Conservation (phyloP, 2,329 filamentous ascomycete genomes). For the Pseudocercospora crystallina region DNA sequence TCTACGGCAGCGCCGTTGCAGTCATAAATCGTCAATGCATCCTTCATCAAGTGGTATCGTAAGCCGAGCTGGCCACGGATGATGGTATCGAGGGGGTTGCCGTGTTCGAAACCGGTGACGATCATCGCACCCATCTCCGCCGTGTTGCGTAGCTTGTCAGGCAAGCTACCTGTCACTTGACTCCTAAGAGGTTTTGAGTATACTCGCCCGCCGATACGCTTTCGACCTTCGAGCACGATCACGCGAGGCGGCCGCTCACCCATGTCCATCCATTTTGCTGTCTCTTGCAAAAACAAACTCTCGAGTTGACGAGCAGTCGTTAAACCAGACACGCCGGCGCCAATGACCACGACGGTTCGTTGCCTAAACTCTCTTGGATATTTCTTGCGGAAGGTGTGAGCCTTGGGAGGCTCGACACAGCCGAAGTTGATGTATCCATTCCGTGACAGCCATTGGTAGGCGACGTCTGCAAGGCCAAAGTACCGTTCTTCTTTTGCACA, state of each 20-base stretch:
- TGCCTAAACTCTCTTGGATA: conserved; percentile 49
- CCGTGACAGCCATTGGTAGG: conserved; percentile 88
- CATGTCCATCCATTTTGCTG: conserved; percentile 62
- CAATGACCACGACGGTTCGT: conserved; percentile 81
- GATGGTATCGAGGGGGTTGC: conserved; percentile 89
- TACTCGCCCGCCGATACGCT: conserved; percentile 84
- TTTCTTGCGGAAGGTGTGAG: conserved; percentile 28
- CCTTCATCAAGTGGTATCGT: conserved; percentile 77
- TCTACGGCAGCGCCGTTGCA: conserved; percentile 75
- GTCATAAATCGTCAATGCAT: conserved; percentile 87
- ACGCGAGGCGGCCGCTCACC: conserved; percentile 72
- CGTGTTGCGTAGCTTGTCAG: conserved; percentile 64
- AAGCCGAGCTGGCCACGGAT: conserved; percentile 87
- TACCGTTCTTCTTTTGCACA: conserved; percentile 85
- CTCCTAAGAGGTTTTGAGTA: conserved; percentile 75
- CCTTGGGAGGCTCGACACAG: conserved; percentile 69
- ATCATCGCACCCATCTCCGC: conserved; percentile 99
- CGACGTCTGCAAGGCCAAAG: conserved; percentile 84
- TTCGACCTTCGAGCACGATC: conserved; percentile 80
- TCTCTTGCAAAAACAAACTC: conserved; percentile 78
- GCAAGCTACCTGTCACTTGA: conserved; percentile 55
- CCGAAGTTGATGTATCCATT: conserved; percentile 97
- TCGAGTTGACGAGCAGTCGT: conserved; percentile 91
- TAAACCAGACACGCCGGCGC: conserved; percentile 90
- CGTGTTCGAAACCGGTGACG: conserved; percentile 92